phyloP scores from a whole-genome alignment of 2,329 filamentous ascomycete species.

The Alternaria incomplexa region DNA sequence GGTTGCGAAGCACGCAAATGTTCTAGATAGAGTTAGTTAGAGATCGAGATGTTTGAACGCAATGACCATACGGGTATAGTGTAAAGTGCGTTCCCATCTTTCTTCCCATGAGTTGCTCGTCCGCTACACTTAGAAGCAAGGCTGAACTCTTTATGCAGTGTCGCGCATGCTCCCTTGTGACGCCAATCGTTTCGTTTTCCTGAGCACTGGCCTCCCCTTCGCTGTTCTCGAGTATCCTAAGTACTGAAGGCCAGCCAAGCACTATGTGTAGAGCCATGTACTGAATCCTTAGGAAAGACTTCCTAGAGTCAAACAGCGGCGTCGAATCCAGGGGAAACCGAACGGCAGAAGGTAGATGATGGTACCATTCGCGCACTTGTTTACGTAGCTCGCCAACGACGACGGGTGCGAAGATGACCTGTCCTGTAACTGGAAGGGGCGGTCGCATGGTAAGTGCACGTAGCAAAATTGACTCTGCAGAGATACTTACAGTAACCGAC shows the following conservation, averaged over 20 bases:
- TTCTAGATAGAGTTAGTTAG: slow-evolving; percentile 5
- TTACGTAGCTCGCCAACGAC: slow-evolving; percentile 32
- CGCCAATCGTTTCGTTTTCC: slow-evolving; percentile 20
- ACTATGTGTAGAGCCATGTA: slow-evolving; percentile 39
- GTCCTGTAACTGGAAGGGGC: slow-evolving; percentile 15
- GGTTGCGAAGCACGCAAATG: slow-evolving; percentile 27
- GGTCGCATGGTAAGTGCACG: background rate
- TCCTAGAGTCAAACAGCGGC: slow-evolving; percentile 35
- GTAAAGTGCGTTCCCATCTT: slow-evolving; percentile 33
- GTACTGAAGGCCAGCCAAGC: slow-evolving; percentile 35
- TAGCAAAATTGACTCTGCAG: background rate
- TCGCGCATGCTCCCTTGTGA: slow-evolving; percentile 25
- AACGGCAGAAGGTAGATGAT: slow-evolving; percentile 31
- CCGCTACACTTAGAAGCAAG: slow-evolving; percentile 25
- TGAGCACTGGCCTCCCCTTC: slow-evolving; percentile 13
- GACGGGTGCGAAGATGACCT: slow-evolving; percentile 35
- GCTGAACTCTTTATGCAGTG: slow-evolving; percentile 17
- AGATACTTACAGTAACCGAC: slow-evolving; percentile 28
- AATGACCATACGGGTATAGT: slow-evolving; percentile 19
- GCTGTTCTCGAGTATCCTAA: slow-evolving; percentile 27
- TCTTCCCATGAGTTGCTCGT: slow-evolving; percentile 31
- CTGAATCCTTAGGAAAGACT: slow-evolving; percentile 35
- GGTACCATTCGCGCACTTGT: slow-evolving; percentile 35
- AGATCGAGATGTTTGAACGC: background rate
- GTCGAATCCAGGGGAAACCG: slow-evolving; percentile 31